phyloP scores from a whole-genome alignment of 2,329 filamentous ascomycete species.

The Anisogramma anomala region DNA sequence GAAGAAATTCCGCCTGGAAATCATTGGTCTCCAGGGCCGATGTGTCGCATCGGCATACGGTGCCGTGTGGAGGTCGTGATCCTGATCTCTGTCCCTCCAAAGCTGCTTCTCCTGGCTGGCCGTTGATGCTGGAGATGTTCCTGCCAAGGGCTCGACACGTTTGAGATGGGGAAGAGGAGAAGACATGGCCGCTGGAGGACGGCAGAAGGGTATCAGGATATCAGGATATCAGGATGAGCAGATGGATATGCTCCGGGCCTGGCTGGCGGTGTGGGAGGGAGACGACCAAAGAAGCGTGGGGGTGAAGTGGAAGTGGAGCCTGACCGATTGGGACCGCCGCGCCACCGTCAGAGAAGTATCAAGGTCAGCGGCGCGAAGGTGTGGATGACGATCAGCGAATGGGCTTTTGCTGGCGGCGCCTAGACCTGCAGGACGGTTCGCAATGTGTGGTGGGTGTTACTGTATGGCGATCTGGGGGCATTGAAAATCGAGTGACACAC shows the following conservation, averaged over 20 bases:
- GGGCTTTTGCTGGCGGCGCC: neutral
- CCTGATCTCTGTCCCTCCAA: constrained; percentile 11
- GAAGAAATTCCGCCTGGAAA: constrained; percentile 15
- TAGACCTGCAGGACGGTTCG: constrained; percentile 1
- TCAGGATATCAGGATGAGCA: neutral
- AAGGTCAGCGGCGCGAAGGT: neutral
- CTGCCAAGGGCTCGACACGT: constrained; percentile 12
- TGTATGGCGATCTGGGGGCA: too few species aligned
- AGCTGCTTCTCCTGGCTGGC: constrained; percentile 15
- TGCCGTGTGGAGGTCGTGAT: neutral
- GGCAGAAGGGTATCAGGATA: neutral
- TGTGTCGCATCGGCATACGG: constrained; percentile 2
- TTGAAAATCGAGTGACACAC: too few species aligned
- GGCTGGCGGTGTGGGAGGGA: too few species aligned
- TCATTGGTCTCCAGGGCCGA: constrained; percentile 15
- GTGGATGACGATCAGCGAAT: neutral
- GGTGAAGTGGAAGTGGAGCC: neutral
- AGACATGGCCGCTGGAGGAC: constrained; percentile 1
- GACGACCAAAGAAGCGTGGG: neutral
- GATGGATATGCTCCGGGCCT: neutral
- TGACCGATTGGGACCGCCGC: neutral
- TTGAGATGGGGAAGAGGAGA: neutral
- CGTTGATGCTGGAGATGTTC: neutral
- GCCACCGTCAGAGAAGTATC: neutral
- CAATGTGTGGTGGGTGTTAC: neutral